Evolutionary conservation across 164 flowering plant genomes (phyloP).

Genomic region (Malania oleifera): DNA sequence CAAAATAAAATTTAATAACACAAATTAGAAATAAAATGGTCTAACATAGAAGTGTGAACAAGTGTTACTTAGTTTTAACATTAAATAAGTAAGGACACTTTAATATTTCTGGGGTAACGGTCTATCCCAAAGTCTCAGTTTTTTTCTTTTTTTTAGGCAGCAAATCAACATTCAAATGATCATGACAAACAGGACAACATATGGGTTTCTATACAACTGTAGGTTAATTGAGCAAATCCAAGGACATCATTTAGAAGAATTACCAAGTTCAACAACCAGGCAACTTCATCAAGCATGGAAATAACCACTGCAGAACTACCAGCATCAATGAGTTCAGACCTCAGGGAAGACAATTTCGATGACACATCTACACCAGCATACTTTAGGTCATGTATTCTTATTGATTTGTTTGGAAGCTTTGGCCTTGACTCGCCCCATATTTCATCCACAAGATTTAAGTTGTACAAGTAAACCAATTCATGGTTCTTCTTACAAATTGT

Average conservation of each 20-base stretch:
- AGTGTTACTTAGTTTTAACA: background rate
- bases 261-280: conserved; percentile 98
- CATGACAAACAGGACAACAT: background rate
- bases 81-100: too few relatives aligned
- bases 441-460: conserved; percentile 81
- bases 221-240: background rate
- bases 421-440: conserved; percentile 87
- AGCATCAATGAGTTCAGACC: conserved; percentile 55
- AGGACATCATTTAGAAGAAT: conserved; percentile 6
- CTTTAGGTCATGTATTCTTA: conserved; percentile 76
- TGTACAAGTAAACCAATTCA: conserved; percentile 65
- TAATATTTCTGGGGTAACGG: background rate
- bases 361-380: conserved; percentile 84
- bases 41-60: background rate
- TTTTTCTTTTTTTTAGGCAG: background rate
- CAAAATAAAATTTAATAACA: conserved; percentile 14
- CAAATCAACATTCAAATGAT: background rate
- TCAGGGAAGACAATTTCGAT: conserved; percentile 62
- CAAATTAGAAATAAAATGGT: background rate
- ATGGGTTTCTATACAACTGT: background rate
- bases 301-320: conserved; percentile 74
- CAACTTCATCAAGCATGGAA: conserved; percentile 94
- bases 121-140: background rate
- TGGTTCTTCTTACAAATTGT: conserved; percentile 61
- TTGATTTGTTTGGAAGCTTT: conserved; percentile 54